Conservation (phyloP, 768 basidiomycete genomes). For the Tylopilus felleus region DNA sequence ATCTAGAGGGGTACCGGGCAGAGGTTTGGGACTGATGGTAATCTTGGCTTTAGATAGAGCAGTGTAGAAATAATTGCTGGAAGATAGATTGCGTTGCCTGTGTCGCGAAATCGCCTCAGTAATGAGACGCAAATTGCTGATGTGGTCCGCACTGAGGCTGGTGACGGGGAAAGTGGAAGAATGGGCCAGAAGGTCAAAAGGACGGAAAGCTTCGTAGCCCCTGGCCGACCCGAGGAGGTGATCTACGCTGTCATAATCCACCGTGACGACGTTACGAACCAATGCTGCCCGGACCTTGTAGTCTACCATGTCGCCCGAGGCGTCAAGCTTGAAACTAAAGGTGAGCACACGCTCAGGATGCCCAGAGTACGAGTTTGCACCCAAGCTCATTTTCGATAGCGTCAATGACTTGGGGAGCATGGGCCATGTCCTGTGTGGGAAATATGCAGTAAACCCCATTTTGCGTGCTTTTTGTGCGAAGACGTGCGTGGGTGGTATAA, state of each 20-base stretch:
- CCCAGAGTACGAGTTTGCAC: conserved; percentile 31
- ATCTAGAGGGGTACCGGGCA: conserved; percentile 30
- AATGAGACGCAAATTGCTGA: conserved; percentile 32
- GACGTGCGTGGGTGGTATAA: conserved; percentile 68
- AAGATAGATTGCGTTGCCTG: conserved; percentile 20
- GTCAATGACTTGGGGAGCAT: conserved; percentile 68
- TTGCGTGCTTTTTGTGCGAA: conserved; percentile 56
- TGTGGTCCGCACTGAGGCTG: conserved; percentile 16
- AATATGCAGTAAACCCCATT: conserved; percentile 57
- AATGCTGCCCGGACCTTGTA: conserved; percentile 67
- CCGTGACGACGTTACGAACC: conserved; percentile 59
- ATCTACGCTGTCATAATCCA: conserved; percentile 73
- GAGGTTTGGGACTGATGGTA: conserved; percentile 26
- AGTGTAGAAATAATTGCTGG: conserved; percentile 25
- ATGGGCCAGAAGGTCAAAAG: conserved; percentile 16
- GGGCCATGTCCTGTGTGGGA: conserved; percentile 57
- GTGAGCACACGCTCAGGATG: conserved; percentile 61
- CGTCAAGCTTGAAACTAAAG: conserved; percentile 72
- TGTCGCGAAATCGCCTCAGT: conserved; percentile 26
- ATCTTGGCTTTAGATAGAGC: conserved; percentile 29
- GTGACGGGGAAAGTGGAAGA: not conserved
- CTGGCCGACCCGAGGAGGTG: conserved; percentile 35
- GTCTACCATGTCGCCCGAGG: conserved; percentile 63
- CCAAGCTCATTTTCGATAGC: conserved; percentile 49
- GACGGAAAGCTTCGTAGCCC: conserved; percentile 13